phyloP scores from a whole-genome alignment of 1,139 yeast species.

The Saccharomyces hybrid region DNA sequence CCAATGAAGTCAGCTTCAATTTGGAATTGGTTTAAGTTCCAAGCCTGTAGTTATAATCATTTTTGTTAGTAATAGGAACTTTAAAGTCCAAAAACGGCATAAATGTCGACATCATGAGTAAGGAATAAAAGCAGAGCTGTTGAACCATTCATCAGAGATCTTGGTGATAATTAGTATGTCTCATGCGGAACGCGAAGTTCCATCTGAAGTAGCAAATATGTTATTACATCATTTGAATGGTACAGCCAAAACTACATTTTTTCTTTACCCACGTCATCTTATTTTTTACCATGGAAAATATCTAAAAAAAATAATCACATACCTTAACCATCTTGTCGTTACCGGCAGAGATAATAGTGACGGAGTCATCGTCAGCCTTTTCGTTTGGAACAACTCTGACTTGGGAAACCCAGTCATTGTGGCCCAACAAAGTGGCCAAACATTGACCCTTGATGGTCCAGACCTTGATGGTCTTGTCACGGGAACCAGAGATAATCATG shows the following conservation, averaged over 20 bases:
- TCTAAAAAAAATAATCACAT: slow-evolving; percentile 35
- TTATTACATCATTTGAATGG: slow-evolving; percentile 49
- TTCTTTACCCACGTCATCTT: no score
- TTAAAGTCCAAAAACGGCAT: no score
- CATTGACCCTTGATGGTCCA: slow-evolving; percentile 99
- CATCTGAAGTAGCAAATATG: slow-evolving; percentile 99
- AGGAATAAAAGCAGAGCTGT: neutral
- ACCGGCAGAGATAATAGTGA: slow-evolving; percentile 92
- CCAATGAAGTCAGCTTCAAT: no score
- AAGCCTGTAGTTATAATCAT: neutral
- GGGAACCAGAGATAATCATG: slow-evolving; percentile 97
- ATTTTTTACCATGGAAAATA: no score
- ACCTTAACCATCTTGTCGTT: slow-evolving; percentile 99
- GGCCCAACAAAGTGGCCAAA: slow-evolving; percentile 88
- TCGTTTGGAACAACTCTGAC: slow-evolving; percentile 64
- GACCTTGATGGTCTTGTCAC: slow-evolving; percentile 98
- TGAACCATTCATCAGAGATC: slow-evolving; percentile 72
- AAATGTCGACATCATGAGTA: neutral
- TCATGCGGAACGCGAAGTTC: slow-evolving; percentile 64
- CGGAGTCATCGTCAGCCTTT: slow-evolving; percentile 43
- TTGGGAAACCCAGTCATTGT: slow-evolving; percentile 98
- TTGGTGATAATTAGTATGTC: slow-evolving; percentile 92
- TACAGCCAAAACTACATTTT: neutral
- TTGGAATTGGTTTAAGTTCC: no score
- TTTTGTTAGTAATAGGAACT: neutral